Conservation (phyloP, 176 grass and related monocot species). For the Cenchrus fungigraminus region DNA sequence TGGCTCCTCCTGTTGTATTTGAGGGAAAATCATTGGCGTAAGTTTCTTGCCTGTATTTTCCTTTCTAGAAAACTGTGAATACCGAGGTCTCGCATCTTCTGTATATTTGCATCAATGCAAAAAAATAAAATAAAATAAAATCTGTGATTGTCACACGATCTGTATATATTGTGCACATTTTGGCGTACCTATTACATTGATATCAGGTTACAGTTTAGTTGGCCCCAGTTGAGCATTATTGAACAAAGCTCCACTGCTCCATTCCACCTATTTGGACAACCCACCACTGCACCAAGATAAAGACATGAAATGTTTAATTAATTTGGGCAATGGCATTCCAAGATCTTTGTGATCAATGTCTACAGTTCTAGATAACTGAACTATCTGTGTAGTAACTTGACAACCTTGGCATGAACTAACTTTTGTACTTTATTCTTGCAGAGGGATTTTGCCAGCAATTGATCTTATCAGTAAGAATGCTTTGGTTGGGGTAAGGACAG, state of each 20-base stretch:
- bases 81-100: background rate
- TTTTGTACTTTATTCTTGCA: slow-evolving; percentile 40
- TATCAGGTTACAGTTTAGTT: slow-evolving; percentile 11
- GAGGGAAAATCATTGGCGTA: slow-evolving; percentile 99
- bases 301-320: background rate
- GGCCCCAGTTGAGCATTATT: slow-evolving; percentile 9
- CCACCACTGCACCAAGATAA: background rate
- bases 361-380: background rate
- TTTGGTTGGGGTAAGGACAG: slow-evolving; percentile 77
- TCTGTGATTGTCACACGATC: slow-evolving; percentile 2
- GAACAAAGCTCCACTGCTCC: background rate
- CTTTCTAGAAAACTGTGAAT: background rate
- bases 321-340: background rate
- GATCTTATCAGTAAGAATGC: slow-evolving; percentile 74
- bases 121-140: too few species aligned
- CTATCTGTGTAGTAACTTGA: background rate
- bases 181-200: background rate
- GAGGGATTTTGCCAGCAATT: slow-evolving; percentile 91
- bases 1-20: slow-evolving; percentile 94
- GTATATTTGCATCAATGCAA: background rate
- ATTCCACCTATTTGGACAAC: background rate
- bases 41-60: slow-evolving; percentile 46
- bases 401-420: background rate
- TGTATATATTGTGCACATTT: slow-evolving; percentile 4
- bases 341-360: background rate